phyloP scores from a whole-genome alignment of 176 grass and related monocot genomes.

The Zea mays region DNA sequence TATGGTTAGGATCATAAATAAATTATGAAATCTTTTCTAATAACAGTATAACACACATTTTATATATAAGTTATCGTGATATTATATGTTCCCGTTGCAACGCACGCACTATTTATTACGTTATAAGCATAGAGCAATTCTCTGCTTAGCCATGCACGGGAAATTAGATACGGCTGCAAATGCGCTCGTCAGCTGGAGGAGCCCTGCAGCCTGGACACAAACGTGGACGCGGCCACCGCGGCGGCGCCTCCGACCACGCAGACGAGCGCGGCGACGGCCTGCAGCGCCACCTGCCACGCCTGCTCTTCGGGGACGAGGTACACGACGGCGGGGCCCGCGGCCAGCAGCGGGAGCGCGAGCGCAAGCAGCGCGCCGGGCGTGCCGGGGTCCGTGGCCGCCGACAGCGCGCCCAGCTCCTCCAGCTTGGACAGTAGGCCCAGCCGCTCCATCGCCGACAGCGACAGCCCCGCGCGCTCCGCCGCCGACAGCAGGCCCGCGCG shows the following conservation, averaged over 20 bases:
- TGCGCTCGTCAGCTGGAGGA: constrained; percentile 39
- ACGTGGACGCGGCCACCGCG: constrained; percentile 75
- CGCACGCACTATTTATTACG: neutral
- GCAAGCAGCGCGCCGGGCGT: constrained; percentile 61
- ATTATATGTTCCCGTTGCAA: no score
- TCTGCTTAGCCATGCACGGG: neutral
- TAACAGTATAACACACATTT: no score
- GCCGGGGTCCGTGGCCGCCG: constrained; percentile 75
- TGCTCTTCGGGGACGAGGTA: constrained; percentile 80
- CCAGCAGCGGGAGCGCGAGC: constrained; percentile 60
- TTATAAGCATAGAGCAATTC: neutral
- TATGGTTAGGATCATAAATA: no score
- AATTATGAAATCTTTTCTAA: no score
- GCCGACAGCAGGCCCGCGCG: constrained; percentile 83
- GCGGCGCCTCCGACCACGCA: constrained; percentile 73
- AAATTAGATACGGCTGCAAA: neutral
- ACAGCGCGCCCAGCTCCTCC: constrained; percentile 81
- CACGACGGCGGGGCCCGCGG: constrained; percentile 63
- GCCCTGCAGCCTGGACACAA: constrained; percentile 83
- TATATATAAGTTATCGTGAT: no score
- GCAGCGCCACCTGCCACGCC: constrained; percentile 78
- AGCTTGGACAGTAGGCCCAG: constrained; percentile 90
- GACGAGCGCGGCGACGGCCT: constrained; percentile 57
- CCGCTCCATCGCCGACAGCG: constrained; percentile 76
- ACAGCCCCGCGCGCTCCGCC: constrained; percentile 79